Conservation (phyloP, 768 basidiomycete genomes). For the Mycena floridula region DNA sequence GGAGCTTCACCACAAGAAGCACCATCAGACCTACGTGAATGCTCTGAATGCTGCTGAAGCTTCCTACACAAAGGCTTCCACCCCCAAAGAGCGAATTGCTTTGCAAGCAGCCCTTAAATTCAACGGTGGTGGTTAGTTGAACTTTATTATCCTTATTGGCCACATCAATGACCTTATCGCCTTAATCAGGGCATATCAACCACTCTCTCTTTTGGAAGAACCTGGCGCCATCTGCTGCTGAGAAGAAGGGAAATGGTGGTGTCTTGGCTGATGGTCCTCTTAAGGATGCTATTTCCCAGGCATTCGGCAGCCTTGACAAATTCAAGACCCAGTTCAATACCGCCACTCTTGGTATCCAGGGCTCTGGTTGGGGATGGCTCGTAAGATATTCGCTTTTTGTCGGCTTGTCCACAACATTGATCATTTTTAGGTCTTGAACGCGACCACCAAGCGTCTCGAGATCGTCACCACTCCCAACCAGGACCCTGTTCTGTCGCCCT, state of each 20-base stretch:
- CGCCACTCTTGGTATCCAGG: slow-evolving; percentile 81
- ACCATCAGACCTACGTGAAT: slow-evolving; percentile 93
- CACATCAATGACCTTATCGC: too few species aligned
- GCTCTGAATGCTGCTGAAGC: slow-evolving; percentile 87
- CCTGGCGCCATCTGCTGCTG: slow-evolving; percentile 57
- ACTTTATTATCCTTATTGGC: slow-evolving; percentile 10
- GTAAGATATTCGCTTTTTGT: slow-evolving; percentile 39
- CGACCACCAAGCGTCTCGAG: slow-evolving; percentile 65
- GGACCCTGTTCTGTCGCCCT: slow-evolving; percentile 78
- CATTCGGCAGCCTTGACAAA: slow-evolving; percentile 66
- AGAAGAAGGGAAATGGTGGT: slow-evolving; percentile 57
- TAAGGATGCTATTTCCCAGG: slow-evolving; percentile 52
- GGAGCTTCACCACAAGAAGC: slow-evolving; percentile 91
- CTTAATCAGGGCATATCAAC: slow-evolving; percentile 73
- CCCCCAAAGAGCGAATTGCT: slow-evolving; percentile 76
- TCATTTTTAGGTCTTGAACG: slow-evolving; percentile 57
- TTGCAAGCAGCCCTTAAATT: slow-evolving; percentile 92
- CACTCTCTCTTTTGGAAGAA: slow-evolving; percentile 97
- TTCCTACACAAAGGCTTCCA: slow-evolving; percentile 57
- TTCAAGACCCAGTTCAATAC: slow-evolving; percentile 82
- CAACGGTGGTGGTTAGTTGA: slow-evolving; percentile 82
- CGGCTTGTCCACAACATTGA: not conserved
- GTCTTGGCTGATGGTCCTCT: slow-evolving; percentile 55
- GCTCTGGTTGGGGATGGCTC: slow-evolving; percentile 96
- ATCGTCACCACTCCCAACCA: slow-evolving; percentile 92